Base-by-base conservation (phyloP, 1,284 basidiomycete species). In the Athelia psychrophila region DNA sequence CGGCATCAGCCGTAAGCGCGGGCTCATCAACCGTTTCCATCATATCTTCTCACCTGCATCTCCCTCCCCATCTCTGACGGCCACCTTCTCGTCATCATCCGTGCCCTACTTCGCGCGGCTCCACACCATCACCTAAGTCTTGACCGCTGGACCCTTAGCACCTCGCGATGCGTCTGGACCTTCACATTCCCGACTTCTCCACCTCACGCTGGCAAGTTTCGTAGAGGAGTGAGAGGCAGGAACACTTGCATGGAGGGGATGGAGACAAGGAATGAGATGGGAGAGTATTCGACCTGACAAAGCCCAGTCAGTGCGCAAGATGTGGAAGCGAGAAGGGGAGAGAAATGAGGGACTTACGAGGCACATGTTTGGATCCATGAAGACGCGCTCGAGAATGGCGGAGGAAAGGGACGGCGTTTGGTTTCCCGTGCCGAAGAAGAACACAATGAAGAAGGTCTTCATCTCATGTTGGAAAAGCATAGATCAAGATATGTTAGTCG, bases 21-120 rank as follows among this genome's bases (percentile, higher is more conserved):
- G 88, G 70, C 60, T 87, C 82, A 63, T 42, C 38, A 42, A 42
- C 6, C 38, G 5, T 42, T 16, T 42, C 38, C 18, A 72, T 63
- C 16, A 42, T 42, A 6, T 18, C 38, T 42, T 42, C 38, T 68
- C n/a, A 9, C n/a, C n/a, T n/a, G n/a, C n/a, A n/a, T n/a, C n/a
- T n/a, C n/a, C n/a, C n/a, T n/a, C n/a, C n/a, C n/a, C n/a, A n/a
- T n/a, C 38, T 22, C 38, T 16, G 6, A 16, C n/a, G 20, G 9
- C 38, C 6, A 42, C 38, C 9, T 18, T 5, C n/a, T 18, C 8
- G 20, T 42, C 38, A 30, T 30, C 13, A 13, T 30, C 27, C 6
- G 27, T 30, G 6, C 27, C 27, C 13, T 30, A 13, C 5, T 5
- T 30, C n/a, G 20, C 38, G 38, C 38, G n/a, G n/a, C 38, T 42